Conservation (phyloP, 352 stramenopile species). For the Pythium guiyangense region DNA sequence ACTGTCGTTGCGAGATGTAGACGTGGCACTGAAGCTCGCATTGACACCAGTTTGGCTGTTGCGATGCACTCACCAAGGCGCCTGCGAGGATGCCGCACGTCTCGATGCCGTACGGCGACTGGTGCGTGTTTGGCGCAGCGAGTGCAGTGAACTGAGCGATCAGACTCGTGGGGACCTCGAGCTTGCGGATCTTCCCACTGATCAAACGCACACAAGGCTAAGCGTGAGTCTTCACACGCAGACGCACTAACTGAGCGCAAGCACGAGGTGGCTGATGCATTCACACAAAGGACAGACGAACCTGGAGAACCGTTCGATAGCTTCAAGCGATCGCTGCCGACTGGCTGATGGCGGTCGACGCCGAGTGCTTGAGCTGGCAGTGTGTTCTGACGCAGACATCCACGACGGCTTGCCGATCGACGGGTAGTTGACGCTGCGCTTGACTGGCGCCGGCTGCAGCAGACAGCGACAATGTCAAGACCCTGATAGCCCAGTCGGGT, state of each 20-base stretch:
- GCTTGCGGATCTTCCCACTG: constrained; percentile 52
- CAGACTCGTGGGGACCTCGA: constrained; percentile 71
- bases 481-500: not conserved
- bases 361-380: constrained; percentile 12
- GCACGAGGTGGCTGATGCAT: not conserved
- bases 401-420: constrained; percentile 54
- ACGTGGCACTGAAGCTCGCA: not conserved
- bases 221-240: not conserved
- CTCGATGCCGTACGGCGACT: constrained; percentile 79
- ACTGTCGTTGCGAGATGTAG: not conserved
- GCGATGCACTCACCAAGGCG: constrained; percentile 39
- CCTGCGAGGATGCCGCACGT: constrained; percentile 88
- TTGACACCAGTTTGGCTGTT: no score
- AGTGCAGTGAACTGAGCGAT: constrained; percentile 76
- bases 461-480: not conserved
- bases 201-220: not conserved
- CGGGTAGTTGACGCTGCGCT: constrained; percentile 30
- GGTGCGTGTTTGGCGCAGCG: constrained; percentile 74
- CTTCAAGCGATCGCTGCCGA: constrained; percentile 52
- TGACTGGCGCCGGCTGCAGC: constrained; percentile 1
- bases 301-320: constrained; percentile 55
- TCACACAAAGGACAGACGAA: constrained; percentile 16
- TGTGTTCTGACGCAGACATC: constrained; percentile 30
- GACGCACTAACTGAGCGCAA: not conserved
- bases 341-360: constrained; percentile 19